Evolutionary conservation across 345 rosid species (phyloP).

Genomic region (Triadica sebifera): DNA sequence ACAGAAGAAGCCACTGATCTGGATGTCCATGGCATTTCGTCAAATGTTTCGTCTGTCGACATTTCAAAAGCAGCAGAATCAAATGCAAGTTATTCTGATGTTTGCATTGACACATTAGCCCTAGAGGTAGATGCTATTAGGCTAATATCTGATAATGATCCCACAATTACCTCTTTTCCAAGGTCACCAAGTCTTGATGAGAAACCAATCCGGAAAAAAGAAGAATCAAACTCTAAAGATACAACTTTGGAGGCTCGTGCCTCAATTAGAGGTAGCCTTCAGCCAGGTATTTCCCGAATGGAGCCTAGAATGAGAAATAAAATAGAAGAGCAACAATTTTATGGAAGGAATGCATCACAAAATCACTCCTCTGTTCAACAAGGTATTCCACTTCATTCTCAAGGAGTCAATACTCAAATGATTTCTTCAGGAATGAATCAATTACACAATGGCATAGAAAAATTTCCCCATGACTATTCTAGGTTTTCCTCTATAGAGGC

Average conservation of each 20-base stretch:
- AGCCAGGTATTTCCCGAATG: slow-evolving; percentile 36
- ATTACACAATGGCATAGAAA: slow-evolving; percentile 25
- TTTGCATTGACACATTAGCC: slow-evolving; percentile 32
- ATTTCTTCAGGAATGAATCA: slow-evolving; percentile 46
- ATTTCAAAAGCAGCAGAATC: slow-evolving; percentile 48
- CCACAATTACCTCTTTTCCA: slow-evolving; percentile 33
- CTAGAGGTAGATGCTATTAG: slow-evolving; percentile 45
- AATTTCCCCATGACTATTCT: background rate
- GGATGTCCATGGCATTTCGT: slow-evolving; percentile 44
- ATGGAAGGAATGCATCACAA: slow-evolving; percentile 45
- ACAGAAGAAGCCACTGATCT: slow-evolving; percentile 51
- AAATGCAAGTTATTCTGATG: slow-evolving; percentile 39
- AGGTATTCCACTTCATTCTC: slow-evolving; percentile 39
- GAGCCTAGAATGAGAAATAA: slow-evolving; percentile 44
- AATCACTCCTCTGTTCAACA: slow-evolving; percentile 44
- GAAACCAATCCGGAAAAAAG: slow-evolving; percentile 31
- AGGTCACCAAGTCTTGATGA: slow-evolving; percentile 34
- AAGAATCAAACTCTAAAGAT: slow-evolving; percentile 36
- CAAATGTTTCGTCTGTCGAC: slow-evolving; percentile 48
- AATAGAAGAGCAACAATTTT: slow-evolving; percentile 57
- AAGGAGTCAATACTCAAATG: slow-evolving; percentile 38
- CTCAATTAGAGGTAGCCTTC: slow-evolving; percentile 35
- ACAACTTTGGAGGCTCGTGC: slow-evolving; percentile 39
- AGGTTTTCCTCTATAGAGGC: slow-evolving; percentile 11
- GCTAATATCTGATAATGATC: slow-evolving; percentile 43